Evolutionary conservation across 306 rosid species (phyloP), one percentile per base, ranked within the genome.

Genomic region (Phaseolus lunatus): DNA sequence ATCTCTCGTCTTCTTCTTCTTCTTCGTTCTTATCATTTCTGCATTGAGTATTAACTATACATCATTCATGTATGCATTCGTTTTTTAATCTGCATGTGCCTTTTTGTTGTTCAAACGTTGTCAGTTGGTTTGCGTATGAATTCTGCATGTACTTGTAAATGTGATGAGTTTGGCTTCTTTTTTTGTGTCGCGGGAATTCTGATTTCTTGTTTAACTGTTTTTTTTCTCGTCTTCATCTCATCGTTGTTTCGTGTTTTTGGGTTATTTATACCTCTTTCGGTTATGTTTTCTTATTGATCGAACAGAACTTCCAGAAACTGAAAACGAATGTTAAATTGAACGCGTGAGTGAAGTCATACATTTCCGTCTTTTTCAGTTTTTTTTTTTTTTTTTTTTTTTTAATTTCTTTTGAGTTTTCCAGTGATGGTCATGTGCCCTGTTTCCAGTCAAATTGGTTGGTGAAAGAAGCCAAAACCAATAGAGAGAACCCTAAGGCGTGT

Each of bases 91-190:
- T 62, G 45, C 68, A 62, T 62, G n/a, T 13, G 24, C 9, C 19
- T 0, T 57, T 57, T 57, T 13, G 10, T 57, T 24, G 0, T 57
- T 57, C 10, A 24, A 22, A 23, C 64, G 9, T 29, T 7, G 24
- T 8, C 20, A n/a, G 11, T 70, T 33, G 7, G 8, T 70, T n/a
- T 16, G 27, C 35, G 9, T 67, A 13, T 50, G 14, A 37, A 9
- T 54, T 37, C 4, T 41, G 53, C 77, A 54, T 72, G 66, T 14
- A 37, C 53, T 52, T 54, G 35, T 6, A 35, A 71, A 71, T 0
- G 6, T 24, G 4, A 71, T 13, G 50, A 33, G 33, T 37, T 71
- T 15, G 7, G 20, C 19, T 53, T 72, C 52, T 8, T n/a, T 72
- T 24, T 16, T 9, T 39, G 33, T 19, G 31, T 58, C 1, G n/a